Base-by-base conservation (phyloP, 2,329 filamentous ascomycete species). In the Xylaria sp. region DNA sequence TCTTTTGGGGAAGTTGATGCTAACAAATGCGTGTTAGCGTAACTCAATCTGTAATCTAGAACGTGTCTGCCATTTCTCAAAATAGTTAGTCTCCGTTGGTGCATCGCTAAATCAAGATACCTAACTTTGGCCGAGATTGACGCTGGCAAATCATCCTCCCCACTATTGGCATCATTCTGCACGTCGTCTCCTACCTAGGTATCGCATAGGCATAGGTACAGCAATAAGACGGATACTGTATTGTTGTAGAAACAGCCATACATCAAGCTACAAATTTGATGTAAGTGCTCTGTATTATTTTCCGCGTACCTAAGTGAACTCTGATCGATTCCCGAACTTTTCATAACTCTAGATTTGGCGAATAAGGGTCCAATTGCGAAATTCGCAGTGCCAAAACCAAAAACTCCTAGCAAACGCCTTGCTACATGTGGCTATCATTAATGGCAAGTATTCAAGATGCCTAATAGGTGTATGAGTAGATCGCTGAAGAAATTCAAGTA, bases 41-140 rank as follows among this genome's bases (percentile, higher is more conserved):
- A 31, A n/a, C 63, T 58, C 23, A 63, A 68, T 65, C 33, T 33
- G 44, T 59, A 63, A 63, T 68, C 63, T 68, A 68, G 66, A 68
- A 65, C 61, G 13, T 36, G 44, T 49, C 53, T 59, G 3, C 33
- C 33, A 23, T n/a, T 17, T 49, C 59, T 54, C n/a, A 56, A 56
- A 69, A 57, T 11, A 51, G 63, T 42, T 66, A 66, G 67, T 31
- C 59, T 60, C 40, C 58, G 53, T 59, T 48, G 28, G n/a, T 49
- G 51, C 46, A 59, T 63, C 56, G 26, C 40, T 44, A 49, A 57
- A 65, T 46, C n/a, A 23, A 26, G 28, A 63, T 54, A 40, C 15
- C 31, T 40, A 59, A 38, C 42, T 54, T 31, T 49, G 51, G 51
- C 58, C 11, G 44, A 36, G 28, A 57, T 65, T 57, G 61, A 33